These are phyloP conservation scores for Malus hybrid DNA, from an alignment of 331 rosid genomes.

Conservation along the genomic window DNA sequence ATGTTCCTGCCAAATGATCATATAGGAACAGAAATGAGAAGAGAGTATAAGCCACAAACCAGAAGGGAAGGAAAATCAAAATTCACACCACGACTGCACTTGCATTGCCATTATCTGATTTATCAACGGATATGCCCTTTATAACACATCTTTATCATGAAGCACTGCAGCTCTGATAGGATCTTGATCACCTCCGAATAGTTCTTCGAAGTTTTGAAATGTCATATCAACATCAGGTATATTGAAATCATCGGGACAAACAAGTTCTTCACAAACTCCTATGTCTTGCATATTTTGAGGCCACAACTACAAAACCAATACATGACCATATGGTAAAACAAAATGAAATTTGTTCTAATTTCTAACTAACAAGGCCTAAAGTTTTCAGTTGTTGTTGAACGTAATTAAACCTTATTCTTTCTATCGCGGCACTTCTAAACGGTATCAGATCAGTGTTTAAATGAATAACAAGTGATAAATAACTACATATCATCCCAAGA, in stretches of 20 bases:
- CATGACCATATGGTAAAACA: not conserved
- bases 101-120: constrained; percentile 36
- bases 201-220: constrained; percentile 66
- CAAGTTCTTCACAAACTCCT: constrained; percentile 80
- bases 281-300: constrained; percentile 88
- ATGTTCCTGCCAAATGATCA: constrained; percentile 28
- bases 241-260: constrained; percentile 46
- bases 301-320: constrained; percentile 64
- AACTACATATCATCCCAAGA: no score
- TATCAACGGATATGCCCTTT: constrained; percentile 45
- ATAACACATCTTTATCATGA: constrained; percentile 40
- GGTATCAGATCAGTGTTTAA: not conserved
- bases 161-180: constrained; percentile 29
- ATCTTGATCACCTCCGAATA: constrained; percentile 75
- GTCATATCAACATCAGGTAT: constrained; percentile 87
- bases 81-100: constrained; percentile 48
- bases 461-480: not conserved
- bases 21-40: constrained; percentile 3
- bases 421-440: not conserved
- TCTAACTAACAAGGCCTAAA: not conserved
- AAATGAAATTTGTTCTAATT: no score
- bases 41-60: not conserved
- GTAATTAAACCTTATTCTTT: not conserved
- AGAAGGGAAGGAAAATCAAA: not conserved
- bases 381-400: not conserved